Percentiles rank a stretch among this genome's conserved stretches.
These are phyloP conservation scores for Nicotiana tomentosiformis DNA, from an alignment of 257 asterid genomes.

Conservation along the genomic window DNA sequence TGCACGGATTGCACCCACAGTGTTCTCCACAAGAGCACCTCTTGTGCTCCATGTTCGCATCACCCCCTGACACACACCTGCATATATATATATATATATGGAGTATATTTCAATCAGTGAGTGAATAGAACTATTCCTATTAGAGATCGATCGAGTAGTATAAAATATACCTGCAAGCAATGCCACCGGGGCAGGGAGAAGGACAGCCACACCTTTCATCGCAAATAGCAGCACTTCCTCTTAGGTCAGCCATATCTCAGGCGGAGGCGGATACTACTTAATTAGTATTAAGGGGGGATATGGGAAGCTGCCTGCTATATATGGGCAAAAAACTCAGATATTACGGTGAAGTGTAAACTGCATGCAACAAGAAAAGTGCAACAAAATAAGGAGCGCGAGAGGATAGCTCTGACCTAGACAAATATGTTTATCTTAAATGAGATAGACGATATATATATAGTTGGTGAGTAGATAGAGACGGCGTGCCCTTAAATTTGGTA, in stretches of 20 bases:
- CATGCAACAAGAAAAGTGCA: not conserved
- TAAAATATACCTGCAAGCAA: conserved; percentile 19
- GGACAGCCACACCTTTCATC: conserved; percentile 60
- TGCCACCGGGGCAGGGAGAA: conserved; percentile 57
- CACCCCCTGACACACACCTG: conserved; percentile 27
- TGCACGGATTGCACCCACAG: conserved; percentile 63
- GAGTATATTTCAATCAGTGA: too few species aligned
- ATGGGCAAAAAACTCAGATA: not conserved
- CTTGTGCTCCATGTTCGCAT: conserved; percentile 33
- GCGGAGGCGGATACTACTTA: not conserved
- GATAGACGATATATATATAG: too few species aligned
- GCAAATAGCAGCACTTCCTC: conserved; percentile 26
- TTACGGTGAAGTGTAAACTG: not conserved
- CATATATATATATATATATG: not conserved
- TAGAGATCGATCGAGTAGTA: not conserved
- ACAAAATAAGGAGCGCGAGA: not conserved
- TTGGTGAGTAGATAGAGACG: not conserved
- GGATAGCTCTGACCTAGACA: not conserved
- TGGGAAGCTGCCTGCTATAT: not conserved
- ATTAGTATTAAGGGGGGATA: not conserved
- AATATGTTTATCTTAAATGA: not conserved
- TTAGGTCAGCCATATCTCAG: conserved; percentile 22
- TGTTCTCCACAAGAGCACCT: conserved; percentile 58
- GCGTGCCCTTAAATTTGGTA: not conserved
- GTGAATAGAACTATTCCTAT: too few species aligned